Evolutionary conservation across 768 basidiomycete species (phyloP), one percentile per base, ranked within the genome.

Genomic region (Dioszegia hungarica): DNA sequence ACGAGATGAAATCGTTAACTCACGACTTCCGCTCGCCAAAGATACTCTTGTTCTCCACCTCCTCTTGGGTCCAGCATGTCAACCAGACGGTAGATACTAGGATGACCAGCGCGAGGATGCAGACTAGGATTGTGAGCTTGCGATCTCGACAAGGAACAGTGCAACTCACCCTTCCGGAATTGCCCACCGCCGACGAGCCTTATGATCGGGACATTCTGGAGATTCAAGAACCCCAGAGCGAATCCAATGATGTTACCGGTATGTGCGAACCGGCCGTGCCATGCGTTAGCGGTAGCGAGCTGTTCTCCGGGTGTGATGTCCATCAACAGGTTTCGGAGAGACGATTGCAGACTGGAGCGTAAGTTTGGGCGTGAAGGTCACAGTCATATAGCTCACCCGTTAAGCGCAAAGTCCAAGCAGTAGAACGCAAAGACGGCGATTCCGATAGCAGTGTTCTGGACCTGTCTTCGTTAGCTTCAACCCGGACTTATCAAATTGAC

Each of bases 211-310:
- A 92, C 79, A 55, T 84, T 79, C 0, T 84, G 85, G 36, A 99
- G 82, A n/a, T 94, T 90, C 52, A 95, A 75, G 77, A 90, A 97
- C 17, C 90, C 92, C 71, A 94, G 87, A 1, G 89, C 89, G 78
- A 86, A 97, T 9, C 95, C 95, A 61, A 97, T 75, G 46, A 98
- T 94, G 72, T 95, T 98, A 20, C 92, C 95, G n/a, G 91, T 85
- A 72, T 98, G 91, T 40, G 85, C 87, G 88, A 97, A 95, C 60
- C 90, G 81, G 43, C 93, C 88, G 57, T 97, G 92, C 92, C 94
- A 99, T 31, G 95, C 95, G 78, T 98, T 99, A 3, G 87, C 91
- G n/a, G 85, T 82, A 54, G 86, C 91, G 12, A 97, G 83, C 74
- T 97, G 94, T 60, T 86, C 83, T 14, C 89, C 83, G 5, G 95